phyloP scores from a whole-genome alignment of 805 yeast species.

The Lipomyces starkeyi region DNA sequence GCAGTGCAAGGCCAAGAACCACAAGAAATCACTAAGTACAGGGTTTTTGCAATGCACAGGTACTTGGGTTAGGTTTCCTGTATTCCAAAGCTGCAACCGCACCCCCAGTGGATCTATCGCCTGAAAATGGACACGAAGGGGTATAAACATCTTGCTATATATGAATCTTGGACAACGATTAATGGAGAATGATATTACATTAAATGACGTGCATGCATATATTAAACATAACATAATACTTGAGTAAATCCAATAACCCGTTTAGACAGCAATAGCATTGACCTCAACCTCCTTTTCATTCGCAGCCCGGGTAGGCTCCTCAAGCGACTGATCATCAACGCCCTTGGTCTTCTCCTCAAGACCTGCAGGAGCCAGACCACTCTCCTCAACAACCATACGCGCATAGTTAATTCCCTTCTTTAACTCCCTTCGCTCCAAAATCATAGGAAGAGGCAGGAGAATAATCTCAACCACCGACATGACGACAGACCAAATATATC shows the following conservation, averaged over 20 bases:
- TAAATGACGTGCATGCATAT: not conserved
- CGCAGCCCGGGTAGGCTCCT: not conserved
- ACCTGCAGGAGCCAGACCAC: not conserved
- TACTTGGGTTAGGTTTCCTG: too few relatives aligned
- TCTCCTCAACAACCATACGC: not conserved
- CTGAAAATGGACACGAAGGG: too few relatives aligned
- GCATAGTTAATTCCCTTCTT: conserved; percentile 18
- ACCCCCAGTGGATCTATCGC: too few relatives aligned
- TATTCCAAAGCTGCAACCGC: too few relatives aligned
- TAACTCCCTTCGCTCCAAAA: conserved; percentile 19
- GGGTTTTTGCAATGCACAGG: too few relatives aligned
- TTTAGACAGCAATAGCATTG: not conserved
- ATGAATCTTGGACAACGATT: not conserved
- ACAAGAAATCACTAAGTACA: too few relatives aligned
- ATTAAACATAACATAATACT: not conserved
- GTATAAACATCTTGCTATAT: too few relatives aligned
- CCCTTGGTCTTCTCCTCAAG: conserved; percentile 8
- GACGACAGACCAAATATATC: conserved; percentile 21
- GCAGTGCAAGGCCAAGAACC: too few relatives aligned
- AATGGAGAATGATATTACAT: not conserved
- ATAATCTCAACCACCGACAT: conserved; percentile 22
- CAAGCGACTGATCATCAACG: not conserved
- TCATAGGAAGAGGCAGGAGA: conserved; percentile 22
- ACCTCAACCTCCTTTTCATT: not conserved
- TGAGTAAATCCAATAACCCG: not conserved